Evolutionary conservation across 768 basidiomycete genomes (phyloP).

Genomic region (Boletus rufocinnamomeus): DNA sequence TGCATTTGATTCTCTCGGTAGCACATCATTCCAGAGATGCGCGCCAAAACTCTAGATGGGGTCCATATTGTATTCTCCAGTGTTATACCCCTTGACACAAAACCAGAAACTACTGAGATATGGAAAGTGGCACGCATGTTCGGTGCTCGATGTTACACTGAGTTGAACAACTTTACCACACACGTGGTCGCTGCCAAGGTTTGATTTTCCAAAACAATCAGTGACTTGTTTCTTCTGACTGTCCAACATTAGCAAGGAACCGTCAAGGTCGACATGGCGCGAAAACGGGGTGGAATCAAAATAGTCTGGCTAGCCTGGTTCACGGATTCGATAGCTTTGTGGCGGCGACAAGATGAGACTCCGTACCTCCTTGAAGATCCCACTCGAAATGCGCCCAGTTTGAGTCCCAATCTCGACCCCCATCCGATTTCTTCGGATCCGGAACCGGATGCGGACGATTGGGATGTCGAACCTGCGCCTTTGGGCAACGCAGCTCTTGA

Average conservation of each 20-base stretch:
- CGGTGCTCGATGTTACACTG: conserved; percentile 78
- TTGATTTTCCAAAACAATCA: conserved; percentile 11
- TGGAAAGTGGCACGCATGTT: conserved; percentile 88
- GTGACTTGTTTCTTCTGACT: conserved; percentile 9
- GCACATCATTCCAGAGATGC: conserved; percentile 84
- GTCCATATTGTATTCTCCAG: conserved; percentile 90
- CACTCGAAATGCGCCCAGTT: conserved; percentile 40
- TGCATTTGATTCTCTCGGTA: conserved; percentile 33
- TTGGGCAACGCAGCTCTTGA: conserved; percentile 42
- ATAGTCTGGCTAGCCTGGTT: conserved; percentile 93
- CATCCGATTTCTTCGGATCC: conserved; percentile 63
- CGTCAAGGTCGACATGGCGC: conserved; percentile 85
- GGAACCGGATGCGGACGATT: conserved; percentile 69
- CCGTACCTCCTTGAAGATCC: conserved; percentile 73
- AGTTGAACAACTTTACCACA: conserved; percentile 67
- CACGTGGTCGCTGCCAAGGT: conserved; percentile 94
- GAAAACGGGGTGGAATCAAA: conserved; percentile 72
- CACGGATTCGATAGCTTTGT: conserved; percentile 84
- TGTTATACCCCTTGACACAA: conserved; percentile 87
- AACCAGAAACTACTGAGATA: conserved; percentile 76
- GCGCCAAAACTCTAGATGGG: conserved; percentile 73
- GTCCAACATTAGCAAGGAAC: conserved; percentile 67
- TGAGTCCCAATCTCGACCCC: conserved; percentile 47
- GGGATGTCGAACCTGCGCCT: conserved; percentile 50
- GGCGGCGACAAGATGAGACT: conserved; percentile 78